phyloP scores from a whole-genome alignment of 2,329 filamentous ascomycete genomes.

The Exophiala calicioides region DNA sequence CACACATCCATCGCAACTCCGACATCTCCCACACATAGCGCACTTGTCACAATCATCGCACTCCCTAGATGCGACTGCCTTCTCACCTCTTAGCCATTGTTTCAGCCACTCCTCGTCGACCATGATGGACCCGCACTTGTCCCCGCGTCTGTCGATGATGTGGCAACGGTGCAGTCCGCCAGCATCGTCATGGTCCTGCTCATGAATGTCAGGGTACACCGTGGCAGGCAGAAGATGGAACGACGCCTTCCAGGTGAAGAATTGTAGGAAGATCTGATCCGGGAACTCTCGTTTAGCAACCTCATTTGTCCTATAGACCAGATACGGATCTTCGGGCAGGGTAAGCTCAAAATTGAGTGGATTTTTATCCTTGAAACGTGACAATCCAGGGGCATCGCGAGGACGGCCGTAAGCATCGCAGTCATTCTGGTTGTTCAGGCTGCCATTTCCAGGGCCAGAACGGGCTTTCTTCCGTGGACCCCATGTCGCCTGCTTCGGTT shows the following conservation, averaged over 20 bases:
- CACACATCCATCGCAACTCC: too few species aligned
- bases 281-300: conserved; percentile 3
- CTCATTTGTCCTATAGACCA: neutral
- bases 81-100: neutral
- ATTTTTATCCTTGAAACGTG: neutral
- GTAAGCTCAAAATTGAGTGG: neutral
- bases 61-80: too few species aligned
- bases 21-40: too few species aligned
- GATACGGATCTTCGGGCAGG: conserved; percentile 6
- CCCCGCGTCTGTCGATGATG: conserved; percentile 34
- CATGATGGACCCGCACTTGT: conserved; percentile 39
- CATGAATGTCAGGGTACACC: too few species aligned
- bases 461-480: too few species aligned
- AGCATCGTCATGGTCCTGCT: too few species aligned
- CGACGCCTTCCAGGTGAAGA: conserved; percentile 6
- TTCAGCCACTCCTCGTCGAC: conserved; percentile 30
- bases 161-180: conserved; percentile 32
- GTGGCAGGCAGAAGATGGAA: conserved; percentile 23
- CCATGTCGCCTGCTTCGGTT: too few species aligned
- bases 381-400: neutral
- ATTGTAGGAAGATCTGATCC: conserved; percentile 4
- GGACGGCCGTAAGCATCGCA: neutral
- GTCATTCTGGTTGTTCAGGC: too few species aligned
- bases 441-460: too few species aligned
- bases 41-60: too few species aligned